phyloP scores from a whole-genome alignment of 2,329 filamentous ascomycete species.

The Fusarium tupiense region DNA sequence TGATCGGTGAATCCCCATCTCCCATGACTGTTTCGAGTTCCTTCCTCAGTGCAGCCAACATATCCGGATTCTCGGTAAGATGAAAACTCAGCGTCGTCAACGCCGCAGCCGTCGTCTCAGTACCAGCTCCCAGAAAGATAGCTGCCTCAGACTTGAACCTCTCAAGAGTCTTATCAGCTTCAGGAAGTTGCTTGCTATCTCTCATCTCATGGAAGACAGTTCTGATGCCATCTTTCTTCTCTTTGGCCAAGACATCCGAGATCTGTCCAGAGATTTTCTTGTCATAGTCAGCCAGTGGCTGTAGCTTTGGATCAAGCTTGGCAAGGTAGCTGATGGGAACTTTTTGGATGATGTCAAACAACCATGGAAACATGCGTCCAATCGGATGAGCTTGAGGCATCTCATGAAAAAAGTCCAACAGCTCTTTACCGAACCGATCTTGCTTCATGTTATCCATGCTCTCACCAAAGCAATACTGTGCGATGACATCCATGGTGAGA shows the following conservation, averaged over 20 bases:
- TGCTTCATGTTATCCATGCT: slow-evolving; percentile 5
- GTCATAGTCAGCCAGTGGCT: neutral
- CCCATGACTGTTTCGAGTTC: neutral
- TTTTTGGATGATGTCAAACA: neutral
- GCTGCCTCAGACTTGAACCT: slow-evolving; percentile 1
- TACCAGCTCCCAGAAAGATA: neutral
- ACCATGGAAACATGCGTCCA: neutral
- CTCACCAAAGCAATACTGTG: neutral
- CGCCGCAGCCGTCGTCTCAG: neutral
- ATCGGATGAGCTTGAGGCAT: slow-evolving; percentile 1
- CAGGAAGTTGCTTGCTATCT: neutral
- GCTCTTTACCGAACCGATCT: neutral
- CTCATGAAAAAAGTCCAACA: neutral
- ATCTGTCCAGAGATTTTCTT: slow-evolving; percentile 1
- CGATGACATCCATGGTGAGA: neutral
- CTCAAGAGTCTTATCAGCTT: neutral
- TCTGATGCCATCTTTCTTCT: neutral
- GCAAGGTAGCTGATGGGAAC: neutral
- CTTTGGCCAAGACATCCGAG: neutral
- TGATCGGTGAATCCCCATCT: neutral
- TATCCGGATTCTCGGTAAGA: neutral
- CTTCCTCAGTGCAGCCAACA: neutral
- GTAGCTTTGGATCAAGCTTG: neutral
- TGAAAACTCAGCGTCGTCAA: neutral
- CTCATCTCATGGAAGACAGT: slow-evolving; percentile 2